Evolutionary conservation across 1,284 basidiomycete species (phyloP).

Genomic region (Trichosporon sp.): DNA sequence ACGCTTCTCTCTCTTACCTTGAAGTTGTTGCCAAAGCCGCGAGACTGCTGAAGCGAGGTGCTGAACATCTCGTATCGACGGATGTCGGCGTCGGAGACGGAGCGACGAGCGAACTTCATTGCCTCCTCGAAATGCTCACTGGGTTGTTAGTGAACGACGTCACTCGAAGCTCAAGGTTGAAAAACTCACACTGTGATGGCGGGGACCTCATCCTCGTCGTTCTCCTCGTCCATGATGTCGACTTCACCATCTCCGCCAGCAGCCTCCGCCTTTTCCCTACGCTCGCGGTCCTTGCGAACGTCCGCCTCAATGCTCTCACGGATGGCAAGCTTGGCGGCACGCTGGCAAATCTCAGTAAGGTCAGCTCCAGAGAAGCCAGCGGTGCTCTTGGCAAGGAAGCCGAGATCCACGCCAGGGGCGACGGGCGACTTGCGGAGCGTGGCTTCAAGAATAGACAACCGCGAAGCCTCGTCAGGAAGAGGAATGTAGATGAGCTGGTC

Average conservation of each 20-base stretch:
- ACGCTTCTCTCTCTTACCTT: slow-evolving; percentile 33
- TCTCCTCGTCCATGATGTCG: slow-evolving; percentile 59
- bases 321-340: slow-evolving; percentile 86
- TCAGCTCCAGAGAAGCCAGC: slow-evolving; percentile 99
- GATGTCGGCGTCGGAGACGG: slow-evolving; percentile 92
- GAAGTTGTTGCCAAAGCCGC: slow-evolving; percentile 55
- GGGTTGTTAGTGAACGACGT: slow-evolving; percentile 23
- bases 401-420: slow-evolving; percentile 79
- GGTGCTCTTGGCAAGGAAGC: slow-evolving; percentile 87
- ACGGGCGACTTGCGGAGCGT: slow-evolving; percentile 91
- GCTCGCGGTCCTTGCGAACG: slow-evolving; percentile 77
- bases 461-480: slow-evolving; percentile 88
- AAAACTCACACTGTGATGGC: slow-evolving; percentile 74
- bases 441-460: slow-evolving; percentile 88
- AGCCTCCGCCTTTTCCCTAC: slow-evolving; percentile 75
- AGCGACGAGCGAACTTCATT: slow-evolving; percentile 69
- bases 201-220: slow-evolving; percentile 90
- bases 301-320: slow-evolving; percentile 93
- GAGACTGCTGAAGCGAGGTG: slow-evolving; percentile 53
- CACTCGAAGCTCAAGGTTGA: not conserved
- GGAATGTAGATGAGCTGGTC: slow-evolving; percentile 89
- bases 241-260: slow-evolving; percentile 74
- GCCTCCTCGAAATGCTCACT: slow-evolving; percentile 91
- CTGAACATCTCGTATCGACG: slow-evolving; percentile 61
- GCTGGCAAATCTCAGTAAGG: slow-evolving; percentile 97